phyloP scores from a whole-genome alignment of 2,329 filamentous ascomycete species.

The Trichoderma arundinaceum region DNA sequence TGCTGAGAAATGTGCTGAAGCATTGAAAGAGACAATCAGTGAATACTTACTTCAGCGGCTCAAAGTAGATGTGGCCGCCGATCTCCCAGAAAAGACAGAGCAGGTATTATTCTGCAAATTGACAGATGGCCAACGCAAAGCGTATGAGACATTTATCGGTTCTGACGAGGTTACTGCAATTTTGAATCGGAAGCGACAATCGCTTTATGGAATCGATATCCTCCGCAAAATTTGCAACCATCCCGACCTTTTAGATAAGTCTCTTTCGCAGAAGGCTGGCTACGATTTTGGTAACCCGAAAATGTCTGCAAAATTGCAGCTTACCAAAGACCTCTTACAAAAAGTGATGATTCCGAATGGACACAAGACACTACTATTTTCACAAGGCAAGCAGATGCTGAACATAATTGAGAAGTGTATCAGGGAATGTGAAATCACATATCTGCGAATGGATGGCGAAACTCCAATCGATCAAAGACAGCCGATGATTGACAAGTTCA shows the following conservation, averaged over 20 bases:
- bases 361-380: slow-evolving; percentile 92
- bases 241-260: slow-evolving; percentile 79
- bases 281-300: slow-evolving; percentile 79
- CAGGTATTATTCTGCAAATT: slow-evolving; percentile 96
- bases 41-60: slow-evolving; percentile 91
- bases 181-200: slow-evolving; percentile 73
- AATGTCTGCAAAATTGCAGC: slow-evolving; percentile 94
- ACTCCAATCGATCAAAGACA: slow-evolving; percentile 91
- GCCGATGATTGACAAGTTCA: slow-evolving; percentile 89
- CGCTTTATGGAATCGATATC: slow-evolving; percentile 87
- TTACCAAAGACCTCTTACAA: slow-evolving; percentile 83
- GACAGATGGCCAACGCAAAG: slow-evolving; percentile 74
- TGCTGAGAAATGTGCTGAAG: slow-evolving; percentile 91
- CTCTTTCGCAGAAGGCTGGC: slow-evolving; percentile 58
- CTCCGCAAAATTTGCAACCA: slow-evolving; percentile 98
- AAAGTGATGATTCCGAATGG: slow-evolving; percentile 84
- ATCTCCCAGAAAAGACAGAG: slow-evolving; percentile 94
- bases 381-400: slow-evolving; percentile 92
- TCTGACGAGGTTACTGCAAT: slow-evolving; percentile 90
- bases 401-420: slow-evolving; percentile 90
- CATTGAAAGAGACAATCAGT: slow-evolving; percentile 89
- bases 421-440: slow-evolving; percentile 71
- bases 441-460: slow-evolving; percentile 89
- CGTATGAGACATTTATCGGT: slow-evolving; percentile 79
- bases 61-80: slow-evolving; percentile 91